These are phyloP conservation scores for Aphanomyces euteiches DNA, from an alignment of 352 stramenopile species.

Conservation along the genomic window DNA sequence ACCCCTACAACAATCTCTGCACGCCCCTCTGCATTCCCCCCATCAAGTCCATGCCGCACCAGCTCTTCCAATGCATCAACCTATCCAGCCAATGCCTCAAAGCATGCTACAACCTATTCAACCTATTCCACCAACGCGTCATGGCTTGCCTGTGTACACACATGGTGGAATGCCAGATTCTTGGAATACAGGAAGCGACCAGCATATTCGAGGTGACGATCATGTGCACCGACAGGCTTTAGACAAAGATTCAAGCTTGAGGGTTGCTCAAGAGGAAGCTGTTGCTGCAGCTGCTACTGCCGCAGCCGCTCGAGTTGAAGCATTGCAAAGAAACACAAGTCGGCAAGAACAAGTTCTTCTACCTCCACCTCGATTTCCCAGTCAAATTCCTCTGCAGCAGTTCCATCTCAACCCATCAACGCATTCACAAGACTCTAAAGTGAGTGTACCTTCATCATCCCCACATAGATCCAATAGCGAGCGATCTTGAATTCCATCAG, in stretches of 20 bases:
- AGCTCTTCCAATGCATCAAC: conserved; percentile 3
- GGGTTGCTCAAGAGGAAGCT: conserved; percentile 77
- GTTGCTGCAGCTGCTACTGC: conserved; percentile 61
- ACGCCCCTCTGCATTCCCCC: not conserved
- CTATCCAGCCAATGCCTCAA: conserved; percentile 16
- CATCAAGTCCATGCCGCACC: not conserved
- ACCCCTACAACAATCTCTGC: conserved; percentile 28
- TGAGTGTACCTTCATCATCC: not conserved
- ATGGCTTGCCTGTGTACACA: conserved; percentile 5
- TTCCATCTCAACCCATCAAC: conserved; percentile 13
- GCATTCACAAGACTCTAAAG: not conserved
- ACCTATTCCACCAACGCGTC: not conserved
- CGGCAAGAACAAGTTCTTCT: conserved; percentile 66
- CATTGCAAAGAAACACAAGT: conserved; percentile 68
- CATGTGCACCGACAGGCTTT: conserved; percentile 32
- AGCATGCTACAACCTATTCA: conserved; percentile 8
- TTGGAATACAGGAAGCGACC: no score
- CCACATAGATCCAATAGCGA: not conserved
- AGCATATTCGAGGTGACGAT: conserved; percentile 46
- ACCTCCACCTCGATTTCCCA: conserved; percentile 30
- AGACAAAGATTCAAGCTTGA: conserved; percentile 59
- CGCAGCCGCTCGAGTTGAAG: conserved; percentile 70
- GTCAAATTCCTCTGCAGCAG: conserved; percentile 19
- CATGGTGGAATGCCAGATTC: not conserved
- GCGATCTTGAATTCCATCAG: not conserved